phyloP scores from a whole-genome alignment of 2,329 filamentous ascomycete species.

The Beauveria scarabaeidicola region DNA sequence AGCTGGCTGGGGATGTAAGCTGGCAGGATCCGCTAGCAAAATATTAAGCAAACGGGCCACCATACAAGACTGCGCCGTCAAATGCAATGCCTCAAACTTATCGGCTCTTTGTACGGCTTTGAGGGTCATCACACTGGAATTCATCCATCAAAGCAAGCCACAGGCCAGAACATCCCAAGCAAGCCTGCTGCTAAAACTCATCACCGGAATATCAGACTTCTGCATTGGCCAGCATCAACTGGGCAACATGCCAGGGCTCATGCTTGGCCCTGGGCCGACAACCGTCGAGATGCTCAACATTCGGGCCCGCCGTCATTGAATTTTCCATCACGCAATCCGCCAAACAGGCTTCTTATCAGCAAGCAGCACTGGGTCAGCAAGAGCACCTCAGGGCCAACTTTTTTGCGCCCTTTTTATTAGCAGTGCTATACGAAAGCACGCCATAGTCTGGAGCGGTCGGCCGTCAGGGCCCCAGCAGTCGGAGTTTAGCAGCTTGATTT shows the following conservation, averaged over 20 bases:
- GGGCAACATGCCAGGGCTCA: too few relatives aligned
- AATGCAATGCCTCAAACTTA: neutral
- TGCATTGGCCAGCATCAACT: neutral
- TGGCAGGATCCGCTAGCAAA: neutral
- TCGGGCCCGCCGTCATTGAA: neutral
- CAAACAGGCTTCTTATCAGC: neutral
- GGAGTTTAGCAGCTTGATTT: neutral
- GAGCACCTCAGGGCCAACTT: neutral
- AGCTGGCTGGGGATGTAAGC: neutral
- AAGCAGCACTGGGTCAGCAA: neutral
- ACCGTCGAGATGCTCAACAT: neutral
- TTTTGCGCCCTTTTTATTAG: neutral
- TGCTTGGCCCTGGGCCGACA: neutral
- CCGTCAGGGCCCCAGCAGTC: neutral
- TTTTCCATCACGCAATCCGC: neutral
- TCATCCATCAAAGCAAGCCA: too few relatives aligned
- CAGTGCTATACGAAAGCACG: neutral
- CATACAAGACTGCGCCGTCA: neutral
- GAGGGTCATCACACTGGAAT: too few relatives aligned
- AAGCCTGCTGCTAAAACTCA: neutral
- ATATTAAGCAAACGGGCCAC: neutral
- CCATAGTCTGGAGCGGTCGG: conserved; percentile 2
- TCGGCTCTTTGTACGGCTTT: too few relatives aligned
- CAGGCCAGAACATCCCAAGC: neutral
- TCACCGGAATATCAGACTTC: neutral